Evolutionary conservation across 1,139 yeast genomes (phyloP).

Genomic region (Candida sp.): DNA sequence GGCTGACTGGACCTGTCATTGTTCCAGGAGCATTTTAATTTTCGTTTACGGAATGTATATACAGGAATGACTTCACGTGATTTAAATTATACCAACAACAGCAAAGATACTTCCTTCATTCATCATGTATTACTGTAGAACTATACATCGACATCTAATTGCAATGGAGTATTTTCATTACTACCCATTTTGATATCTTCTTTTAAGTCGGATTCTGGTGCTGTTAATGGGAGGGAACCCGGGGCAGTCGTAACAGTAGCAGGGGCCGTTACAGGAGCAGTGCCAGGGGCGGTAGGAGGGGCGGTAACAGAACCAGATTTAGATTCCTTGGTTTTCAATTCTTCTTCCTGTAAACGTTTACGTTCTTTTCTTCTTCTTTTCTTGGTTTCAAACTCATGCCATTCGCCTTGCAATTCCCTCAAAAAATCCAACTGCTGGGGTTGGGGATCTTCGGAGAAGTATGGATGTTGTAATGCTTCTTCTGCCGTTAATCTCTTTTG

Average conservation of each 20-base stretch:
- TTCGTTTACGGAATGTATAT: background rate
- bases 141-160: background rate
- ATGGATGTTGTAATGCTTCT: conserved; percentile 80
- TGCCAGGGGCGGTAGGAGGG: conserved; percentile 2
- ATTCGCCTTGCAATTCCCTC: conserved; percentile 67
- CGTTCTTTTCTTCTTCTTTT: conserved; percentile 68
- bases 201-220: background rate
- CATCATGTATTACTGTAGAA: background rate
- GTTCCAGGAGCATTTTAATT: background rate
- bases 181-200: background rate
- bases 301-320: conserved; percentile 2
- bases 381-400: conserved; percentile 98
- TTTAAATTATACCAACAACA: too few relatives aligned
- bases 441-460: conserved; percentile 67
- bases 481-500: conserved; percentile 70
- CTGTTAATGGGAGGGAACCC: background rate
- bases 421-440: conserved; percentile 57
- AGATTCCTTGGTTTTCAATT: conserved; percentile 10
- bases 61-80: background rate
- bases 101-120: too few relatives aligned
- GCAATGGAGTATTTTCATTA: background rate
- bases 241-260: background rate
- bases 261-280: conserved; percentile 1
- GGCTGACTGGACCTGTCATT: background rate
- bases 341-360: conserved; percentile 37